A percentile compares a stretch with the other conserved stretches of the same genome.
Evolutionary conservation across 331 rosid species (phyloP).

Genomic region (Arachis monticola): DNA sequence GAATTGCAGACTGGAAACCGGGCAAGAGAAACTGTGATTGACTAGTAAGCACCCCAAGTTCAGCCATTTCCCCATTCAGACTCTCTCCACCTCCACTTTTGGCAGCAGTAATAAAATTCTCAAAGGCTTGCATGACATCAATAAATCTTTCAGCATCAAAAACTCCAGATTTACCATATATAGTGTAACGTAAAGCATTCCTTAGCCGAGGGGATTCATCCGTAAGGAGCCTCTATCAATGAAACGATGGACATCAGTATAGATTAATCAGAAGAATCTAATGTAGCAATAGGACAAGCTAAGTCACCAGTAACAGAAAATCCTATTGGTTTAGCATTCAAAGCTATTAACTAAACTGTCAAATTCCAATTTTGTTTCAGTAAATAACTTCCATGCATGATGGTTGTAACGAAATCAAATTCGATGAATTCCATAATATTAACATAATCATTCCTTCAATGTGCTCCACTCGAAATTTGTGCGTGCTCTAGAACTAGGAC

Average conservation of each 20-base stretch:
- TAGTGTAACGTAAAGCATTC: slow-evolving; percentile 88
- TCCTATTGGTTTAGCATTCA: slow-evolving; percentile 20
- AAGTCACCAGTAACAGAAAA: slow-evolving; percentile 25
- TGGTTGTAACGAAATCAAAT: slow-evolving; percentile 7
- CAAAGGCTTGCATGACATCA: slow-evolving; percentile 99
- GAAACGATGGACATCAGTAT: slow-evolving; percentile 27
- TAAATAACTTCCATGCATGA: not conserved
- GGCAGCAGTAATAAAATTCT: slow-evolving; percentile 93
- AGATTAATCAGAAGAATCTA: slow-evolving; percentile 28
- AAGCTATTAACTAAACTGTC: slow-evolving; percentile 22
- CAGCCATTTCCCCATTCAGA: slow-evolving; percentile 90
- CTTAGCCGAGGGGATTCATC: slow-evolving; percentile 96
- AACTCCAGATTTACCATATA: slow-evolving; percentile 93
- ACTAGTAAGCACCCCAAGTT: slow-evolving; percentile 66
- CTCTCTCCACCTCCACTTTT: slow-evolving; percentile 98
- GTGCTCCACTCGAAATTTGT: not conserved
- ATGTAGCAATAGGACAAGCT: slow-evolving; percentile 13
- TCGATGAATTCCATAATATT: not conserved
- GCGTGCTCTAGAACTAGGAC: slow-evolving; percentile 20
- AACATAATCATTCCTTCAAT: not conserved
- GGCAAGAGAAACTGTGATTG: slow-evolving; percentile 57
- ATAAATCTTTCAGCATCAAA: slow-evolving; percentile 97
- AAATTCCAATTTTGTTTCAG: slow-evolving; percentile 23
- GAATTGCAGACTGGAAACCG: slow-evolving; percentile 49
- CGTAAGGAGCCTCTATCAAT: slow-evolving; percentile 86